A percentile compares a stretch with the other conserved stretches of the same genome.
These are phyloP conservation scores for Clitocybe nebularis DNA, from an alignment of 1,284 basidiomycete genomes.

Conservation along the genomic window DNA sequence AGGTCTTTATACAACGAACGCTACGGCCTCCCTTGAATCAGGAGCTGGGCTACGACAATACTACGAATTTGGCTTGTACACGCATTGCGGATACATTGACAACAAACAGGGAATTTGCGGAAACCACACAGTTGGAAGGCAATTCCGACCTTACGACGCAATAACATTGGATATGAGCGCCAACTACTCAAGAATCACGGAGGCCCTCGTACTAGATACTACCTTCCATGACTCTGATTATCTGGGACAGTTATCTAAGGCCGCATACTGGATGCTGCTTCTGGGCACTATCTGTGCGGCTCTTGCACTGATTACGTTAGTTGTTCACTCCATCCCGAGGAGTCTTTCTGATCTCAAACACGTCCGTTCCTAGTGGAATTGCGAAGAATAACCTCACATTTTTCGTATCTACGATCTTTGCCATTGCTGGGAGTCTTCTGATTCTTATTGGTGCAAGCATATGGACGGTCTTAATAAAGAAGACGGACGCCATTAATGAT, in stretches of 20 bases:
- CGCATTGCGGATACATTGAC: conserved; percentile 68
- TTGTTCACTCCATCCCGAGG: conserved; percentile 11
- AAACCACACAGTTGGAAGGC: conserved; percentile 52
- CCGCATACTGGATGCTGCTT: conserved; percentile 72
- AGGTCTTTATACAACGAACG: conserved; percentile 66
- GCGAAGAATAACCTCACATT: conserved; percentile 64
- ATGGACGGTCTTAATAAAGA: conserved; percentile 73
- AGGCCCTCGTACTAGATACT: conserved; percentile 45
- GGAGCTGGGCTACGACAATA: conserved; percentile 59
- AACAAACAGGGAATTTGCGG: conserved; percentile 59
- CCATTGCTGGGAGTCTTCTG: conserved; percentile 56
- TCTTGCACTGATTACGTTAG: conserved; percentile 58
- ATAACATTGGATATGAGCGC: conserved; percentile 62
- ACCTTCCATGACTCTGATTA: conserved; percentile 62
- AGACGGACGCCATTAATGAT: conserved; percentile 55
- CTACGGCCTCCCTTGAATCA: conserved; percentile 55
- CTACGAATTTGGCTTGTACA: conserved; percentile 77
- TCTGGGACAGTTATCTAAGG: conserved; percentile 58
- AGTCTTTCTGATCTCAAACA: conserved; percentile 7
- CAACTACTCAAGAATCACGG: conserved; percentile 58
- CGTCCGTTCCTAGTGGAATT: conserved; percentile 49
- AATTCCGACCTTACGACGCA: conserved; percentile 57
- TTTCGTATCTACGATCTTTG: conserved; percentile 59
- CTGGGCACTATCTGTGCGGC: conserved; percentile 66
- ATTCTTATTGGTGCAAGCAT: conserved; percentile 67